These are phyloP conservation scores for Chaetomium strumarium DNA, from an alignment of 2,329 filamentous ascomycete species.

Conservation along the genomic window DNA sequence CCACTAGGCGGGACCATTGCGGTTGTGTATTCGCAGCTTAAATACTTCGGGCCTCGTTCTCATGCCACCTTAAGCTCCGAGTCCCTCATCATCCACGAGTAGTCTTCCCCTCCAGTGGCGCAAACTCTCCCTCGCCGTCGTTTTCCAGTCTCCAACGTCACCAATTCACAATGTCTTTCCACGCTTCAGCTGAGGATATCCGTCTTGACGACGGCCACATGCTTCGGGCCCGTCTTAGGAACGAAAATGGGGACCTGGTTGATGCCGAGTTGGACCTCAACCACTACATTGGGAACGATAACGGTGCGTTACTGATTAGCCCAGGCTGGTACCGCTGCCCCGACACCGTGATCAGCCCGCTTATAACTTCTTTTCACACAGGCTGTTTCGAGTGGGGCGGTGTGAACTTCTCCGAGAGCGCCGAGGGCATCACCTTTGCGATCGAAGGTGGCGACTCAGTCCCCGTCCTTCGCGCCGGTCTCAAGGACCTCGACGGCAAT, in stretches of 20 bases:
- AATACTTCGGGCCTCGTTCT: too few relatives aligned
- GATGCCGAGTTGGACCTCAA: slow-evolving; percentile 46
- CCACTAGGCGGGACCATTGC: too few relatives aligned
- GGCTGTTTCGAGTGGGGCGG: slow-evolving; percentile 43
- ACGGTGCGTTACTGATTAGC: slow-evolving; percentile 39
- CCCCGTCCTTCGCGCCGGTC: slow-evolving; percentile 47
- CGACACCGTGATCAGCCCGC: not conserved
- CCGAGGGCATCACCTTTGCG: slow-evolving; percentile 41
- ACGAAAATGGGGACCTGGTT: slow-evolving; percentile 37
- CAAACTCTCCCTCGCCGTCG: too few relatives aligned
- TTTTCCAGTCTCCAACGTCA: too few relatives aligned
- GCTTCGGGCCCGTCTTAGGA: slow-evolving; percentile 37
- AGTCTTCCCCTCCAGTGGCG: too few relatives aligned
- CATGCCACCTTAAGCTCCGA: too few relatives aligned
- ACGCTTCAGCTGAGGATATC: slow-evolving; percentile 40
- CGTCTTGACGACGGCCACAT: slow-evolving; percentile 45
- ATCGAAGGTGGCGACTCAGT: slow-evolving; percentile 45
- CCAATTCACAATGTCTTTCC: slow-evolving; percentile 45
- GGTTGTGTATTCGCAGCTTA: too few relatives aligned
- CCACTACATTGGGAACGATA: slow-evolving; percentile 43
- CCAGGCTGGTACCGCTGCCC: not conserved
- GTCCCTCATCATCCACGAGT: too few relatives aligned
- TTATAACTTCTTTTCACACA: slow-evolving; percentile 14
- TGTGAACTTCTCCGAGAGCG: slow-evolving; percentile 39
- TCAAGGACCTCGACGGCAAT: slow-evolving; percentile 40